These are phyloP conservation scores for Coniochaeta hoffmannii DNA, from an alignment of 2,329 filamentous ascomycete genomes.

Conservation along the genomic window DNA sequence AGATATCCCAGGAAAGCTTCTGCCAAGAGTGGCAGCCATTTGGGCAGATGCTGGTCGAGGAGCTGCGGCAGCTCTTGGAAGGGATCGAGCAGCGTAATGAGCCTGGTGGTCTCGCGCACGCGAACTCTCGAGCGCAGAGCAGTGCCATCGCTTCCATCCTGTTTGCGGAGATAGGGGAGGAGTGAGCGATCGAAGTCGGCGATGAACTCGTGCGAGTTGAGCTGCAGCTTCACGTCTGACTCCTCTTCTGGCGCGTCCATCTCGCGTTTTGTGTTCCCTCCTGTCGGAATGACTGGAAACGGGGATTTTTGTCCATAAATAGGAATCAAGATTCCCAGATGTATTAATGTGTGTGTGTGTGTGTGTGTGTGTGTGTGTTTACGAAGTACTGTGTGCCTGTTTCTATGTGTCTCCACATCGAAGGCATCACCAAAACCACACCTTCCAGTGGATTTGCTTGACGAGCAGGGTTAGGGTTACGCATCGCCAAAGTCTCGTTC, in stretches of 20 bases:
- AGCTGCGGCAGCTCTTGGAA: constrained; percentile 96
- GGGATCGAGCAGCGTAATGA: constrained; percentile 56
- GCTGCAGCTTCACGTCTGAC: constrained; percentile 54
- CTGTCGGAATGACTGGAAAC: not conserved
- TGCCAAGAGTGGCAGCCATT: constrained; percentile 66
- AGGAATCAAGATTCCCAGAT: too few species aligned
- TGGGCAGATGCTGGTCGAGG: constrained; percentile 74
- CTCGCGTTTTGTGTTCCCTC: not conserved
- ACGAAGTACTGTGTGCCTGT: not conserved
- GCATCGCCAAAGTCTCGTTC: too few species aligned
- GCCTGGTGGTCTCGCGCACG: constrained; percentile 14
- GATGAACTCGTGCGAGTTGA: constrained; percentile 51
- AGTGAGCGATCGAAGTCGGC: constrained; percentile 49
- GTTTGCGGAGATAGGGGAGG: constrained; percentile 43
- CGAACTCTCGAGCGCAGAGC: constrained; percentile 12
- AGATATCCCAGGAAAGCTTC: constrained; percentile 68
- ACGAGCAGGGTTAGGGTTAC: not conserved
- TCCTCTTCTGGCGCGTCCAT: constrained; percentile 59
- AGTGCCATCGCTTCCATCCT: constrained; percentile 22
- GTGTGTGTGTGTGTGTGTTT: not conserved
- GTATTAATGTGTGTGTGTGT: not conserved
- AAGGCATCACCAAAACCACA: not conserved
- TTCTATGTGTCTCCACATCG: not conserved
- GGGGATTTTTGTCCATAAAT: not conserved
- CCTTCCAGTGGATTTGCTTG: too few species aligned